These are phyloP conservation scores for Mortierella sp. DNA, from an alignment of 371 early-diverging fungal genomes.

Conservation along the genomic window DNA sequence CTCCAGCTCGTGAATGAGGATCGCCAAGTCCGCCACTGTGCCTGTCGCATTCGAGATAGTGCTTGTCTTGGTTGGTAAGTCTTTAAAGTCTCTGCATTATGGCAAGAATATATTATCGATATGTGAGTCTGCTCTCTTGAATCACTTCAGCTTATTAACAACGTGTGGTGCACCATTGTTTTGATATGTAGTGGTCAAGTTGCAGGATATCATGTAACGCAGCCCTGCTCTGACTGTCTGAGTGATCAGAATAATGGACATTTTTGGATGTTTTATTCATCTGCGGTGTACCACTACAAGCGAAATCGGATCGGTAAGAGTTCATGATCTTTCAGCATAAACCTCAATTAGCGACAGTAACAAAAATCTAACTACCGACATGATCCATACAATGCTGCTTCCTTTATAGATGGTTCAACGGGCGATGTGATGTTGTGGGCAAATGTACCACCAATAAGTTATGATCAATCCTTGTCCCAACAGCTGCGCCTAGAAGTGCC, in stretches of 20 bases:
- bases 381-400: background rate
- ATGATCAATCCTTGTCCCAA: constrained; percentile 39
- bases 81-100: background rate
- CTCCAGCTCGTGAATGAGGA: constrained; percentile 73
- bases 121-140: background rate
- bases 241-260: constrained; percentile 78
- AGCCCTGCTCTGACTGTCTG: constrained; percentile 76
- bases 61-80: constrained; percentile 76
- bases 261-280: constrained; percentile 78
- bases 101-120: background rate
- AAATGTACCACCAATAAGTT: constrained; percentile 34
- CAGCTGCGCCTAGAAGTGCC: constrained; percentile 39
- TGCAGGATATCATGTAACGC: constrained; percentile 78
- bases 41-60: constrained; percentile 74
- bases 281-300: constrained; percentile 59
- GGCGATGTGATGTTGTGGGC: constrained; percentile 53
- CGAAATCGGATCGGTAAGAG: constrained; percentile 32
- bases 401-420: constrained; percentile 17
- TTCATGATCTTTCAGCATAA: background rate
- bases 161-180: background rate
- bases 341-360: too few relatives aligned
- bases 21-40: constrained; percentile 73
- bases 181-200: constrained; percentile 66
- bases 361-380: too few relatives aligned
- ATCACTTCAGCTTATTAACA: background rate